phyloP scores from a whole-genome alignment of 2,329 filamentous ascomycete genomes.

The Acrodontium crateriforme region DNA sequence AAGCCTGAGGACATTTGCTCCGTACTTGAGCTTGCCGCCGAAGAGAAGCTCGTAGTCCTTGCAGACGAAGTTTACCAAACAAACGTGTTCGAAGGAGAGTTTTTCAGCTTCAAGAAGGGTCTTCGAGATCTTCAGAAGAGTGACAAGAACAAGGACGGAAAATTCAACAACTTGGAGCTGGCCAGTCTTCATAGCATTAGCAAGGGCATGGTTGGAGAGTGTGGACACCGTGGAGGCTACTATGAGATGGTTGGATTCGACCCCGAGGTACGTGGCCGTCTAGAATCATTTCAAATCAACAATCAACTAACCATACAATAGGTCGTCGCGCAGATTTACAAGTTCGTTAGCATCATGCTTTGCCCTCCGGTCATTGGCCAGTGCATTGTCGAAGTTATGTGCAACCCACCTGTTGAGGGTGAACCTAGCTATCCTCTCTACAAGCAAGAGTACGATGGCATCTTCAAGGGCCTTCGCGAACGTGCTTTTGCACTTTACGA shows the following conservation, averaged over 20 bases:
- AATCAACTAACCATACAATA: conserved; percentile 30
- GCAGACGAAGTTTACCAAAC: conserved; percentile 99
- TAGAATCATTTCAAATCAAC: not conserved
- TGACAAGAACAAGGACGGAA: conserved; percentile 47
- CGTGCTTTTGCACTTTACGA: conserved; percentile 77
- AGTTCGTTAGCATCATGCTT: conserved; percentile 93
- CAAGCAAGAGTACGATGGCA: conserved; percentile 68
- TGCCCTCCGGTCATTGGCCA: conserved; percentile 92
- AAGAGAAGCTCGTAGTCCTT: conserved; percentile 76
- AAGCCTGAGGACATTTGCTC: conserved; percentile 63
- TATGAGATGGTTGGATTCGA: conserved; percentile 93
- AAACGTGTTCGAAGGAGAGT: conserved; percentile 89
- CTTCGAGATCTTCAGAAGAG: conserved; percentile 65
- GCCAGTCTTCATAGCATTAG: conserved; percentile 85
- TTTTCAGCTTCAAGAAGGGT: conserved; percentile 88
- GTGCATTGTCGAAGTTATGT: conserved; percentile 94
- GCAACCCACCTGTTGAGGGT: conserved; percentile 77
- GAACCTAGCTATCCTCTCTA: conserved; percentile 77
- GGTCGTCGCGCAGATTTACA: conserved; percentile 91
- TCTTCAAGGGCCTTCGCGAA: conserved; percentile 63
- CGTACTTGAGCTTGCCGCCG: conserved; percentile 74
- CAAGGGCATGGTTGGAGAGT: conserved; percentile 99
- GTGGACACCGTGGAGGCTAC: conserved; percentile 92
- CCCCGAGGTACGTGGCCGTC: conserved; percentile 17
- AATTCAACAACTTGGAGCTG: conserved; percentile 76